Conservation (phyloP, 345 rosid genomes). For the Laguncularia racemosa region DNA sequence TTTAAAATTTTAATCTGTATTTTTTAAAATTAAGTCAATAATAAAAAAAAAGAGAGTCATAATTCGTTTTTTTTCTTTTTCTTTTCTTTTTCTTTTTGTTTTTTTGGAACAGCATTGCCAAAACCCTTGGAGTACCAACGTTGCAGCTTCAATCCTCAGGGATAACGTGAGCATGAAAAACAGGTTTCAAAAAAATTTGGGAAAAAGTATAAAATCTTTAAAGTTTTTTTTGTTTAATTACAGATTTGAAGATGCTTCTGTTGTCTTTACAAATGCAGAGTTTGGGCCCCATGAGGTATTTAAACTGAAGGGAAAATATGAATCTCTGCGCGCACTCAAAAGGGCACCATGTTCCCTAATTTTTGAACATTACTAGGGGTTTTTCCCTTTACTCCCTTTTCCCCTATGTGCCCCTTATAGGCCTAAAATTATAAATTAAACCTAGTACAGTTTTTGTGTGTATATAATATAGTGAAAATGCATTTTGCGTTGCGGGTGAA, state of each 20-base stretch:
- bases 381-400: too few relatives aligned
- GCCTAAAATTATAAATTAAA: neutral
- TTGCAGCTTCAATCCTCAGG: slow-evolving; percentile 49
- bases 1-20: too few relatives aligned
- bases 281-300: slow-evolving; percentile 75
- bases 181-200: slow-evolving; percentile 47
- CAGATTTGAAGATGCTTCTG: neutral
- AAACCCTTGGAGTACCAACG: slow-evolving; percentile 75
- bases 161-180: slow-evolving; percentile 49
- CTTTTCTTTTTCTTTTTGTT: too few relatives aligned
- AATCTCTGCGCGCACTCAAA: slow-evolving; percentile 79
- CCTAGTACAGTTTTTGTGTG: too few relatives aligned
- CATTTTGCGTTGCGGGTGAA: too few relatives aligned
- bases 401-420: neutral
- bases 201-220: too few relatives aligned
- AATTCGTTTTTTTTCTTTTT: too few relatives aligned
- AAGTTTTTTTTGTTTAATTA: too few relatives aligned
- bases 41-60: neutral
- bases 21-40: too few relatives aligned
- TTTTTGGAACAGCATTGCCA: slow-evolving; percentile 29
- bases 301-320: slow-evolving; percentile 68
- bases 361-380: neutral
- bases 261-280: slow-evolving; percentile 33
- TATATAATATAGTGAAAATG: too few relatives aligned
- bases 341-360: slow-evolving; percentile 24